These are phyloP conservation scores for Pelagomonas calceolata DNA, from an alignment of 108 stramenopile genomes.

Conservation along the genomic window DNA sequence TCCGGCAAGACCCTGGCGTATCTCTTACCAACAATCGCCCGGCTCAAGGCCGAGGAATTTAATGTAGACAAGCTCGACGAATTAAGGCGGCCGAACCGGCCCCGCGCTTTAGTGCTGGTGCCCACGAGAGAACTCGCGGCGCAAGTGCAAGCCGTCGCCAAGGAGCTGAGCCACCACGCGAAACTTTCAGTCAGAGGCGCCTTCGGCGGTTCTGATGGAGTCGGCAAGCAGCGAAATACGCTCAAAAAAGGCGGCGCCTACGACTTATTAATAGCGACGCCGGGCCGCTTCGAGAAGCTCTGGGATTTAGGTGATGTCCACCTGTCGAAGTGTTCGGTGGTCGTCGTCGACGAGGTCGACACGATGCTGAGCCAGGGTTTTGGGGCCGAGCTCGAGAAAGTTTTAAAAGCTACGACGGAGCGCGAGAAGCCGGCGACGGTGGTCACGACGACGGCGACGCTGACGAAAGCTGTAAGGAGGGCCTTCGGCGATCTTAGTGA, in stretches of 20 bases:
- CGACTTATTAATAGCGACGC: constrained; percentile 82
- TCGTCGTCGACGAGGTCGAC: constrained; percentile 95
- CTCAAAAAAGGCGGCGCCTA: constrained; percentile 47
- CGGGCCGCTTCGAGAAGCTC: constrained; percentile 83
- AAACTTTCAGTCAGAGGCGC: constrained; percentile 70
- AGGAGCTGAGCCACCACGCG: constrained; percentile 60
- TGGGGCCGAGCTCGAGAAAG: constrained; percentile 64
- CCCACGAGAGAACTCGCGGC: constrained; percentile 38
- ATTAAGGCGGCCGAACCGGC: constrained; percentile 2
- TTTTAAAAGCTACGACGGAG: constrained; percentile 26
- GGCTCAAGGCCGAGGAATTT: constrained; percentile 60
- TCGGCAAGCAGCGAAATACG: constrained; percentile 59
- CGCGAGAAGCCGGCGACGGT: constrained; percentile 62
- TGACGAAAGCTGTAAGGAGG: constrained; percentile 70
- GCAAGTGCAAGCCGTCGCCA: constrained; percentile 65
- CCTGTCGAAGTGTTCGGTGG: constrained; percentile 45
- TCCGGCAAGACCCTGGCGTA: constrained; percentile 74
- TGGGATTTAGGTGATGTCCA: constrained; percentile 69
- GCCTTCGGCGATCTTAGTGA: constrained; percentile 5
- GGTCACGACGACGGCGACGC: constrained; percentile 84
- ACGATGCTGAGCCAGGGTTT: constrained; percentile 96
- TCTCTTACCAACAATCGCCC: constrained; percentile 66
- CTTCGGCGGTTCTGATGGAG: constrained; percentile 65
- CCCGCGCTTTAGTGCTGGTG: constrained; percentile 36
- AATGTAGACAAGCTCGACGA: background rate